Percentiles rank a stretch among this genome's conserved stretches.
These are phyloP conservation scores for Gossypium bickii DNA, from an alignment of 345 rosid species.

Conservation along the genomic window DNA sequence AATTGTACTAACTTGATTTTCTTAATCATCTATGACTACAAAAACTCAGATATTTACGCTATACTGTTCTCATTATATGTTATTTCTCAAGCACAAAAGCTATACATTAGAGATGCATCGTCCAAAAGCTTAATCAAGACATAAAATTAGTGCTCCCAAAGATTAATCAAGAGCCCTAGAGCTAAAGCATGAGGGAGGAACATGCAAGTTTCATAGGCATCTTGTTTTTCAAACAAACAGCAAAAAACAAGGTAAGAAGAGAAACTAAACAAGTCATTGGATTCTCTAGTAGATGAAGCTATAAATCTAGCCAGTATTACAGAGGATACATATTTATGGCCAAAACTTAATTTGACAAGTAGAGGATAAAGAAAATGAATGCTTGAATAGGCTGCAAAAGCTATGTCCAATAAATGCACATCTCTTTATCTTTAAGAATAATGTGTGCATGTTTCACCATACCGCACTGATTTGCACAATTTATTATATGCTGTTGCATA, in stretches of 20 bases:
- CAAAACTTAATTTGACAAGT: background rate
- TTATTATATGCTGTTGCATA: background rate
- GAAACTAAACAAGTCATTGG: background rate
- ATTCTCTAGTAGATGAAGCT: constrained; percentile 4
- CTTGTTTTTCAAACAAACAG: background rate
- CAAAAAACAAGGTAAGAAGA: background rate
- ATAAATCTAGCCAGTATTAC: background rate
- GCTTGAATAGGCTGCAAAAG: background rate
- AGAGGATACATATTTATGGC: background rate
- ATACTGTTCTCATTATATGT: background rate
- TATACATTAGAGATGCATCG: background rate
- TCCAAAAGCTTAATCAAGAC: background rate
- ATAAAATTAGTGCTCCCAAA: background rate
- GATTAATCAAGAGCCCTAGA: background rate
- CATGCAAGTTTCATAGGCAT: background rate
- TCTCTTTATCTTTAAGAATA: background rate
- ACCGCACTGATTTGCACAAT: background rate
- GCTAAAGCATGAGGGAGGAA: background rate
- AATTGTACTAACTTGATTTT: too few relatives aligned
- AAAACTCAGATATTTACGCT: background rate
- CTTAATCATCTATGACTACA: too few relatives aligned
- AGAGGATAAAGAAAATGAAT: background rate
- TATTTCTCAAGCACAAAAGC: background rate
- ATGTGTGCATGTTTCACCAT: background rate
- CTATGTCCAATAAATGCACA: constrained; percentile 4